Base-by-base conservation (phyloP, 805 yeast species). In the Torulaspora delbrueckii region DNA sequence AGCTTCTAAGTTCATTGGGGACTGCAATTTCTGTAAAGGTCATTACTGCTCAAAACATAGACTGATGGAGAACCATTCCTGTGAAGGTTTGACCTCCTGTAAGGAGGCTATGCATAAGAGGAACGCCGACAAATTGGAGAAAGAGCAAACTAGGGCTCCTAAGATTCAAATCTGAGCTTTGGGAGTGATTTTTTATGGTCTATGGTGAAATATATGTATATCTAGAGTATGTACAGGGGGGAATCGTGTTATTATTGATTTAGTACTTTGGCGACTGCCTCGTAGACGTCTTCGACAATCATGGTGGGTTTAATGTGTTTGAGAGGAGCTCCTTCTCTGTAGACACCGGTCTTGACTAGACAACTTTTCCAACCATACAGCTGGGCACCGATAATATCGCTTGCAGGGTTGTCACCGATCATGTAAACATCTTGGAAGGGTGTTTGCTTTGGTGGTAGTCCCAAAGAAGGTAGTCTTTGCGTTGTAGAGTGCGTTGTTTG, bases 381-480 rank as follows among this genome's bases (percentile, higher is more conserved):
- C 56, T 84, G 82, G 5, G 96, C 99, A 0, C 99, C 99, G 45
- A 75, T 74, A 43, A 93, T 93, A 62, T 93, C 99, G 41, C 89
- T 79, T 24, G 83, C 93, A 3, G 97, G 98, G 64, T 93, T 93
- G 67, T 93, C 99, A 24, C 99, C 99, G 28, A 93, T 87, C 99
- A 93, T 93, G 67, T 75, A 90, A 1, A 93, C 84, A n/a, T 75
- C 66, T 30, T 71, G 68, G 55, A 84, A 72, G n/a, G 77, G 80
- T 0, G 75, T 56, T 2, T 50, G 14, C 4, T 43, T 45, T 5
- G 76, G 75, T 2, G 73, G 53, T n/a, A 53, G 55, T 24, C 77
- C 75, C 44, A 81, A 63, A 16, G 57, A 59, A 1, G 85, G 85
- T 13, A 70, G 54, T 14, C 61, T 52, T 44, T 70, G 71, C 3